phyloP scores from a whole-genome alignment of 2,329 filamentous ascomycete species.

The Lecanosticta acicola region DNA sequence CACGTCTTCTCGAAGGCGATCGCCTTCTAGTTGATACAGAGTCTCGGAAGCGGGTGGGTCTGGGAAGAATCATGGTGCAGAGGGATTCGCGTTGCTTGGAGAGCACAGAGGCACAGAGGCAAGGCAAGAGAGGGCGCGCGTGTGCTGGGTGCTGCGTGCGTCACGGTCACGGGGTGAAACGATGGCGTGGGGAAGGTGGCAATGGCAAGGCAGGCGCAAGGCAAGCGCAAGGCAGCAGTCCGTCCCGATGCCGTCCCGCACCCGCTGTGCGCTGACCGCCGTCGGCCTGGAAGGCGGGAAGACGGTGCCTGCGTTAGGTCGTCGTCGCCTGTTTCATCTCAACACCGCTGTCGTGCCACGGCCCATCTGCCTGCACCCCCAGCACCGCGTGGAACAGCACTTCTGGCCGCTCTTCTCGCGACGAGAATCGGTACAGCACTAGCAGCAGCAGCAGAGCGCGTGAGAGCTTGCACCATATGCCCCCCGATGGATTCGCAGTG shows the following conservation, averaged over 20 bases:
- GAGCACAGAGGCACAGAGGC: not conserved
- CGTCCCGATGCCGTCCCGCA: not conserved
- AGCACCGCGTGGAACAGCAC: not conserved
- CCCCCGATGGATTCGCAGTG: no score
- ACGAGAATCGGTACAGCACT: no score
- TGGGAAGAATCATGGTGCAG: not conserved
- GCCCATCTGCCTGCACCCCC: not conserved
- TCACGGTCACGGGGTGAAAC: constrained; percentile 21
- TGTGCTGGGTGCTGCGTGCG: not conserved
- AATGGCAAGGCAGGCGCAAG: no score
- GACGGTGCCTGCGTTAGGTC: constrained; percentile 16
- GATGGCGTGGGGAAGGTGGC: constrained; percentile 13
- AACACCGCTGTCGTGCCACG: constrained; percentile 8
- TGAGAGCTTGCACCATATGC: no score
- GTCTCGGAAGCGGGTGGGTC: constrained; percentile 3
- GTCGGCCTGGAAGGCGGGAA: constrained; percentile 2
- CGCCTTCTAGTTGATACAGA: constrained; percentile 15
- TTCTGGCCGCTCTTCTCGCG: no score
- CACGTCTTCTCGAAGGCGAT: constrained; percentile 16
- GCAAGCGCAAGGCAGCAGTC: no score
- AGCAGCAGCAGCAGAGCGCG: not conserved
- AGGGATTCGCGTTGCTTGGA: not conserved
- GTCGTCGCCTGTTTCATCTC: constrained; percentile 19
- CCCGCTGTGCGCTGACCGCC: no score
- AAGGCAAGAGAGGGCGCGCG: not conserved